These are phyloP conservation scores for Diaporthe humulicola DNA, from an alignment of 2,329 filamentous ascomycete species.

Conservation along the genomic window DNA sequence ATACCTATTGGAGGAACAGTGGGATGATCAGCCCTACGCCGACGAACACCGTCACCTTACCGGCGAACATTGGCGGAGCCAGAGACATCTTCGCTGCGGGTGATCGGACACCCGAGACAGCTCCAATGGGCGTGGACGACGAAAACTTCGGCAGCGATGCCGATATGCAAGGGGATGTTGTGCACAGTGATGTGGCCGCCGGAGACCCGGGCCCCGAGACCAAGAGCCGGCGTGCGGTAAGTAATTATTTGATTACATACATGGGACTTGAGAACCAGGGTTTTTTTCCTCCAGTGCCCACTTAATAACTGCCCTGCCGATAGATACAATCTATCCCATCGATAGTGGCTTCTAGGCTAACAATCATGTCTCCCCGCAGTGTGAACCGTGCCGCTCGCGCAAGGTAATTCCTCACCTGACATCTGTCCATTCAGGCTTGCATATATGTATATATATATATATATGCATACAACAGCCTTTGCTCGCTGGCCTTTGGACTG, in stretches of 20 bases:
- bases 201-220: constrained; percentile 3
- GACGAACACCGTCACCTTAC: background rate
- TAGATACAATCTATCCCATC: background rate
- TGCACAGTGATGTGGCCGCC: background rate
- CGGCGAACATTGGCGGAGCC: background rate
- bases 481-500: background rate
- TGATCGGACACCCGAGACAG: background rate
- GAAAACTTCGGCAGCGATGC: background rate
- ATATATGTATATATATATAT: background rate
- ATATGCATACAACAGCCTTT: background rate
- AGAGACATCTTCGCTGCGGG: background rate
- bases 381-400: constrained; percentile 24
- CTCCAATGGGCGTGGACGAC: background rate
- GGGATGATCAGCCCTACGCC: background rate
- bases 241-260: background rate
- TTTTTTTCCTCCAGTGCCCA: background rate
- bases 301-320: background rate
- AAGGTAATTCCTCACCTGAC: constrained; percentile 1
- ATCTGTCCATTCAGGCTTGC: background rate
- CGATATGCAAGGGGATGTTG: background rate
- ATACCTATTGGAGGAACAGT: background rate
- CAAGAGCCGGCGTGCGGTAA: constrained; percentile 11
- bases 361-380: background rate
- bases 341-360: background rate
- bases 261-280: background rate